A percentile compares a stretch with the other conserved stretches of the same genome.
These are phyloP conservation scores for Fusarium sp. DNA, from an alignment of 2,329 filamentous ascomycete species.

Conservation along the genomic window DNA sequence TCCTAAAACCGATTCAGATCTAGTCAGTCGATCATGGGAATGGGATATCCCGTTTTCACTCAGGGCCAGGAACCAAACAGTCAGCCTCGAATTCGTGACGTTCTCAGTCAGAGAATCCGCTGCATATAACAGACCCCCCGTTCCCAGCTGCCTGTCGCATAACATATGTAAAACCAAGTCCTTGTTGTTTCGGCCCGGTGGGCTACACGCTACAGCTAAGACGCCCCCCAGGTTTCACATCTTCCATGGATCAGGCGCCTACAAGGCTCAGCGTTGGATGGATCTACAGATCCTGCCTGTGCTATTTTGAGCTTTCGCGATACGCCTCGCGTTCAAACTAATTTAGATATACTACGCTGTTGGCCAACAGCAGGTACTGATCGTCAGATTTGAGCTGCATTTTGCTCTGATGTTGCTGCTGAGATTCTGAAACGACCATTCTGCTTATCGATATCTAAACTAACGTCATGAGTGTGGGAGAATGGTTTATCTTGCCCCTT, in stretches of 20 bases:
- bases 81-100: slow-evolving; percentile 10
- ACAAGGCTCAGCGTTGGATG: slow-evolving; percentile 1
- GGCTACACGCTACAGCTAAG: slow-evolving; percentile 28
- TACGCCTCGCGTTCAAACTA: slow-evolving; percentile 20
- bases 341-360: neutral
- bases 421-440: slow-evolving; percentile 4
- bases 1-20: slow-evolving; percentile 27
- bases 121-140: neutral
- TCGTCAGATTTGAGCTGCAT: neutral
- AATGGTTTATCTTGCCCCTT: neutral
- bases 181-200: slow-evolving; percentile 29
- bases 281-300: slow-evolving; percentile 18
- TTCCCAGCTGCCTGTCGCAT: neutral
- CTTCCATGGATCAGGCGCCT: slow-evolving; percentile 40
- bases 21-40: slow-evolving; percentile 19
- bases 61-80: slow-evolving; percentile 23
- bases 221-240: slow-evolving; percentile 42
- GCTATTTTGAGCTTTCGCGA: slow-evolving; percentile 35
- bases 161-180: neutral
- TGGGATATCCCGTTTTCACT: slow-evolving; percentile 9
- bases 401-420: neutral
- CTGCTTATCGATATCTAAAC: neutral
- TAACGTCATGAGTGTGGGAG: neutral
- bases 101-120: slow-evolving; percentile 8
- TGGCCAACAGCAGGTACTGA: neutral